phyloP scores from a whole-genome alignment of 257 asterid species.

The Ophiorrhiza pumila region DNA sequence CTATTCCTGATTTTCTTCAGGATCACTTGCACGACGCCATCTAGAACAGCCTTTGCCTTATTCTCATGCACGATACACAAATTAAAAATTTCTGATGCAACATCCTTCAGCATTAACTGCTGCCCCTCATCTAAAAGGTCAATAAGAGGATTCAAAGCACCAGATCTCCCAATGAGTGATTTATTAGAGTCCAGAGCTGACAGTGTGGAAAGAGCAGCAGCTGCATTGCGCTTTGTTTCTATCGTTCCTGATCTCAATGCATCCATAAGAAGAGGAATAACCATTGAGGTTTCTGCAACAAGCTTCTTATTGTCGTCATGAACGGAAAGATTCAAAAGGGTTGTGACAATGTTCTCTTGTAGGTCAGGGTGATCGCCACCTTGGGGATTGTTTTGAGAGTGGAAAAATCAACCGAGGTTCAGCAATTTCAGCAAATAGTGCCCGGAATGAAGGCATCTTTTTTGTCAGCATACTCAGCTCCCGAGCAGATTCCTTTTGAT shows the following conservation, averaged over 20 bases:
- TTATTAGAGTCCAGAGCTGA: constrained; percentile 83
- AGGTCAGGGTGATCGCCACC: constrained; percentile 42
- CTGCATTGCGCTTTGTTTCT: constrained; percentile 79
- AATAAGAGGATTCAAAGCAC: constrained; percentile 63
- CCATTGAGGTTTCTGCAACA: constrained; percentile 76
- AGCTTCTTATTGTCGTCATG: constrained; percentile 82
- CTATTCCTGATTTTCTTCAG: constrained; percentile 48
- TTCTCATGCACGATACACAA: constrained; percentile 70
- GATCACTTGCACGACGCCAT: constrained; percentile 64
- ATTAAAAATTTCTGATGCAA: constrained; percentile 75
- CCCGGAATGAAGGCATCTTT: constrained; percentile 67
- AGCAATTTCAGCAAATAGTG: constrained; percentile 61
- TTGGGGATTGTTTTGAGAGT: constrained; percentile 33
- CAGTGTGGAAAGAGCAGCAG: constrained; percentile 83
- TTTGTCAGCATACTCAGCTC: constrained; percentile 66
- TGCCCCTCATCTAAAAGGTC: constrained; percentile 72
- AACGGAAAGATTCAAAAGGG: constrained; percentile 74
- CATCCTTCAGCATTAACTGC: constrained; percentile 65
- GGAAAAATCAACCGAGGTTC: constrained; percentile 63
- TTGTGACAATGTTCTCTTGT: constrained; percentile 83
- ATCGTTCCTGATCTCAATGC: constrained; percentile 64
- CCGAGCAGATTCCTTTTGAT: constrained; percentile 73
- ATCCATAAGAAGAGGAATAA: constrained; percentile 56
- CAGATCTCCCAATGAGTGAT: constrained; percentile 64
- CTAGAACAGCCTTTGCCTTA: constrained; percentile 66